These are phyloP conservation scores for Picea glauca DNA, from an alignment of 75 land plant genomes.

Conservation along the genomic window DNA sequence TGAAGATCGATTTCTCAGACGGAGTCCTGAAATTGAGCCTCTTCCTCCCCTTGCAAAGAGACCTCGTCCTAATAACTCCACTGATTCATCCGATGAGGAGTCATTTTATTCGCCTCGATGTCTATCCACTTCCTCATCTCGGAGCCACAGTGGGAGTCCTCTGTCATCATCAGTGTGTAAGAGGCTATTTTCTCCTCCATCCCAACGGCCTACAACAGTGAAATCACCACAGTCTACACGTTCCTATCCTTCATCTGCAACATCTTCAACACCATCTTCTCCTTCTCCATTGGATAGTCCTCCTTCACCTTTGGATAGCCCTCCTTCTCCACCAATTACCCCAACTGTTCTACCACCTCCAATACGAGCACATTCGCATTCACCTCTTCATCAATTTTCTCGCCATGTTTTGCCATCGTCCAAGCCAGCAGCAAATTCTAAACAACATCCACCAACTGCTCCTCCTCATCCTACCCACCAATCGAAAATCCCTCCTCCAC, in stretches of 20 bases:
- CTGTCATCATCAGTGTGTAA: background rate
- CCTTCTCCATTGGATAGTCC: constrained; percentile 7
- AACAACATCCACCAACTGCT: background rate
- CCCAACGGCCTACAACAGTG: constrained; percentile 5
- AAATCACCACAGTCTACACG: constrained; percentile 8
- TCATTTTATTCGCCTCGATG: constrained; percentile 10
- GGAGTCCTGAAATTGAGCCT: constrained; percentile 7
- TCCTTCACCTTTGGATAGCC: background rate
- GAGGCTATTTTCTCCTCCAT: constrained; percentile 7
- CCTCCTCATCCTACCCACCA: constrained; percentile 4
- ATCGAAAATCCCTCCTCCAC: constrained; percentile 1
- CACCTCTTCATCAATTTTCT: background rate
- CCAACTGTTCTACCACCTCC: constrained; percentile 1
- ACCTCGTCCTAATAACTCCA: background rate
- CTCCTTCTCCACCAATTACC: constrained; percentile 8
- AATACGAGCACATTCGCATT: background rate
- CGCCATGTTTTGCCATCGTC: background rate
- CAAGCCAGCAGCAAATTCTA: background rate
- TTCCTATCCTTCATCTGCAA: constrained; percentile 8
- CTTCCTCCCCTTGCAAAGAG: constrained; percentile 7
- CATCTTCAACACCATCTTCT: background rate
- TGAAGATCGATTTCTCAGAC: constrained; percentile 2
- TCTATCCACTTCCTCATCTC: background rate
- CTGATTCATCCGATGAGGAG: constrained; percentile 7
- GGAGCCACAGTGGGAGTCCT: constrained; percentile 8